Conservation (phyloP, 2,329 filamentous ascomycete species). For the Diaporthe velutina region DNA sequence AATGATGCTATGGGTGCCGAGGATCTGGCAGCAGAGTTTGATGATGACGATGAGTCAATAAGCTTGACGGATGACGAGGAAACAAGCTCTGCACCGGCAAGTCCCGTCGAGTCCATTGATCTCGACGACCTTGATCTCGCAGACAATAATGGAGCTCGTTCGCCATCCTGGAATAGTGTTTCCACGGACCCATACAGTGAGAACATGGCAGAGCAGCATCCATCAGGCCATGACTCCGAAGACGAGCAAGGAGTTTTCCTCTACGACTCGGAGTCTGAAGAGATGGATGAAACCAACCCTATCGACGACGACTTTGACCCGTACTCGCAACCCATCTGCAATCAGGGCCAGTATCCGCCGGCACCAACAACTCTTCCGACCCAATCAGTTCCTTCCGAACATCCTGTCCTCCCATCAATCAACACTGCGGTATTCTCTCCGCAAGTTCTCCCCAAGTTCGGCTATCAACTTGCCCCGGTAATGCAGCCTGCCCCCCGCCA, state of each 20-base stretch:
- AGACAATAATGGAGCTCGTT: slow-evolving; percentile 12
- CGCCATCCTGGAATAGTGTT: slow-evolving; percentile 34
- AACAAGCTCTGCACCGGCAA: slow-evolving; percentile 21
- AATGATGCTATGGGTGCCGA: not conserved
- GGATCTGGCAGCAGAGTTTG: not conserved
- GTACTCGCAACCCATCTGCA: not conserved
- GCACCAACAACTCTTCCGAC: not conserved
- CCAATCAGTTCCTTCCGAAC: not conserved
- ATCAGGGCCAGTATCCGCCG: not conserved
- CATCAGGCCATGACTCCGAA: slow-evolving; percentile 2
- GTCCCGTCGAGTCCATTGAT: slow-evolving; percentile 26
- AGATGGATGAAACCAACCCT: slow-evolving; percentile 5
- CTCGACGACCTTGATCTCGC: not conserved
- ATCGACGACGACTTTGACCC: not conserved
- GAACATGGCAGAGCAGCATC: slow-evolving; percentile 13
- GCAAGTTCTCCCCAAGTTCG: not conserved
- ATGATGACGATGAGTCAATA: slow-evolving; percentile 21
- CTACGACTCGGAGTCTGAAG: slow-evolving; percentile 29
- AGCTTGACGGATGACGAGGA: slow-evolving; percentile 35
- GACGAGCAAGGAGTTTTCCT: slow-evolving; percentile 30
- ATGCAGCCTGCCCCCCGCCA: slow-evolving; percentile 3
- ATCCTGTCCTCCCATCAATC: slow-evolving; percentile 12
- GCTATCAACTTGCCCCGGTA: slow-evolving; percentile 12
- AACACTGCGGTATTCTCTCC: slow-evolving; percentile 10
- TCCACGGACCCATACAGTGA: slow-evolving; percentile 28